Evolutionary conservation across 345 rosid species (phyloP).

Genomic region (Lepidium didymum): DNA sequence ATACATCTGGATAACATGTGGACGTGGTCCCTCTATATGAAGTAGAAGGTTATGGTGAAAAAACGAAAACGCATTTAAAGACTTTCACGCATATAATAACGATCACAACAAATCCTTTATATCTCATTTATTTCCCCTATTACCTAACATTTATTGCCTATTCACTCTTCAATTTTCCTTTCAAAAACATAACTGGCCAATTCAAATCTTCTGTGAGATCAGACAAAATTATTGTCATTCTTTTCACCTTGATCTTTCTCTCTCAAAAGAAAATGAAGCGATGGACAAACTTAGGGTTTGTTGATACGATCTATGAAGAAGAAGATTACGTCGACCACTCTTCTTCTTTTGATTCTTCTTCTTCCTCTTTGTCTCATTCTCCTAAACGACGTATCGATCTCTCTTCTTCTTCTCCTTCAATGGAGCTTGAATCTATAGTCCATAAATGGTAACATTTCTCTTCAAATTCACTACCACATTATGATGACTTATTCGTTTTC

Average conservation of each 20-base stretch:
- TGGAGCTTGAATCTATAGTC: conserved; percentile 47
- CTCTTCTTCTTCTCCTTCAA: conserved; percentile 19
- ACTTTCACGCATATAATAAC: conserved; percentile 28
- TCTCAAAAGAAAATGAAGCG: conserved; percentile 30
- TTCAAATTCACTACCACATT: background rate
- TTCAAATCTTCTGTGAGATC: conserved; percentile 16
- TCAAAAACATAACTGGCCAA: conserved; percentile 25
- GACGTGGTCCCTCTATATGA: conserved; percentile 26
- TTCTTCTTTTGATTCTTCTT: conserved; percentile 30
- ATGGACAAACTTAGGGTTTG: conserved; percentile 57
- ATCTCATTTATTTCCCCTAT: conserved; percentile 19
- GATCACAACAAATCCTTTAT: conserved; percentile 20
- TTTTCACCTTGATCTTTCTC: background rate
- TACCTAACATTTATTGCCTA: conserved; percentile 24
- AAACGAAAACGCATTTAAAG: conserved; percentile 28
- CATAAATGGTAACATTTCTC: conserved; percentile 43
- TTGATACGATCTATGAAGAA: conserved; percentile 82
- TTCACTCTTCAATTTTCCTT: conserved; percentile 1
- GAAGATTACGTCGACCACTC: conserved; percentile 38
- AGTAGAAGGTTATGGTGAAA: conserved; percentile 10
- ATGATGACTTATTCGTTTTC: too few species aligned
- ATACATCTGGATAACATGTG: conserved; percentile 9
- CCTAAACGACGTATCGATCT: conserved; percentile 13
- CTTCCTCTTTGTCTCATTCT: conserved; percentile 30
- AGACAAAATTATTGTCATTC: background rate